phyloP scores from a whole-genome alignment of 768 basidiomycete genomes.

The Collybiopsis confluens region DNA sequence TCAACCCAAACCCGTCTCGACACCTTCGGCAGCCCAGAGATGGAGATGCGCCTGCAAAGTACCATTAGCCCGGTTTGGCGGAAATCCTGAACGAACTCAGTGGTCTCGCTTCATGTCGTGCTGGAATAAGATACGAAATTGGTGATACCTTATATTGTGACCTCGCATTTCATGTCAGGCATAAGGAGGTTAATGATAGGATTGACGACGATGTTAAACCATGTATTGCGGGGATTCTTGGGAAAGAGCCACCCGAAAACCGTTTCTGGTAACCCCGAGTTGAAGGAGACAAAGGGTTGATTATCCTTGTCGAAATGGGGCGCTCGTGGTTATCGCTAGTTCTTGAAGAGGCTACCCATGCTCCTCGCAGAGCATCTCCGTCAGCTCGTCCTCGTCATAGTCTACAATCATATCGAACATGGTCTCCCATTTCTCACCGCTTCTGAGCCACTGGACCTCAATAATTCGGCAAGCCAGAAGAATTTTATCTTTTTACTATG shows the following conservation, averaged over 20 bases:
- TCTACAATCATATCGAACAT: slow-evolving; percentile 3
- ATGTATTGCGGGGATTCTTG: neutral
- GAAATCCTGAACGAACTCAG: neutral
- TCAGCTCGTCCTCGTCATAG: slow-evolving; percentile 11
- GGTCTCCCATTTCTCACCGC: slow-evolving; percentile 13
- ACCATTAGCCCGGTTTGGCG: neutral
- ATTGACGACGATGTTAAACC: neutral
- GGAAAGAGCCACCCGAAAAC: neutral
- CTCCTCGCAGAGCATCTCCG: slow-evolving; percentile 8
- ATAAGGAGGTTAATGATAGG: neutral
- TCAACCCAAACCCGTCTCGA: too few relatives aligned
- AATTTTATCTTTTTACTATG: slow-evolving; percentile 5
- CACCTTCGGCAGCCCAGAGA: too few relatives aligned
- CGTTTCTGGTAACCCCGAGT: neutral
- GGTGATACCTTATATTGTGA: neutral
- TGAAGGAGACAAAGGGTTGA: neutral
- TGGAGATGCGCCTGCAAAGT: too few relatives aligned
- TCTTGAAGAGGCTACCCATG: slow-evolving; percentile 12
- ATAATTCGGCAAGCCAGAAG: neutral
- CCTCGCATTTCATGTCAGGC: neutral
- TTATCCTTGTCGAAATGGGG: slow-evolving; percentile 15
- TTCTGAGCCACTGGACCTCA: neutral
- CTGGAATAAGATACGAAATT: neutral
- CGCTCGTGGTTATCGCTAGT: slow-evolving; percentile 10
- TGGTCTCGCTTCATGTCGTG: neutral